Percentiles rank a stretch among this genome's conserved stretches.
Evolutionary conservation across 768 basidiomycete genomes (phyloP).

Genomic region (Mycena crocata): DNA sequence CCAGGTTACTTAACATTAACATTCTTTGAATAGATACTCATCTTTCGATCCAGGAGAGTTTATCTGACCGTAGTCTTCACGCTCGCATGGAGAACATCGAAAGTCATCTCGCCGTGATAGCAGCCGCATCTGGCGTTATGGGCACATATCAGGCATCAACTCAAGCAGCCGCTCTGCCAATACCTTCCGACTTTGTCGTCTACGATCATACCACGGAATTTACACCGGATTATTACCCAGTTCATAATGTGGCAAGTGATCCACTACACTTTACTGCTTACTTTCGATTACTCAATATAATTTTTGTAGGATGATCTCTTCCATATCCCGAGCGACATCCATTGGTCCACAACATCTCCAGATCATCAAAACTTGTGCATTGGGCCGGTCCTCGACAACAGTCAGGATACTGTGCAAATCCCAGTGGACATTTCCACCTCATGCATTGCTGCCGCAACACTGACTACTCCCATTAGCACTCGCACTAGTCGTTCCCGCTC

Average conservation of each 20-base stretch:
- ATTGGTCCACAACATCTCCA: not conserved
- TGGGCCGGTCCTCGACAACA: not conserved
- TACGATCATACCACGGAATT: not conserved
- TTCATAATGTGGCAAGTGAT: not conserved
- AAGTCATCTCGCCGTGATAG: conserved; percentile 1
- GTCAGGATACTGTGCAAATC: not conserved
- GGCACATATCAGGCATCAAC: not conserved
- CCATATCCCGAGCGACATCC: not conserved
- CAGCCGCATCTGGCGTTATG: not conserved
- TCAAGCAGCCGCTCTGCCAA: not conserved
- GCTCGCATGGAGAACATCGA: conserved; percentile 11
- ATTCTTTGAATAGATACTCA: not conserved
- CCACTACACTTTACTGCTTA: not conserved
- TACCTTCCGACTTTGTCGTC: not conserved
- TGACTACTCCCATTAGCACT: not conserved
- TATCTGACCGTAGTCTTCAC: conserved; percentile 2
- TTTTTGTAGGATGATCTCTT: not conserved
- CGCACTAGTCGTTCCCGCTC: not conserved
- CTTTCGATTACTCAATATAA: not conserved
- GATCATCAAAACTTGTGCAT: not conserved
- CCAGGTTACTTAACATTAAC: not conserved
- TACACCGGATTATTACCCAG: not conserved
- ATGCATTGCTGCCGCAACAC: not conserved
- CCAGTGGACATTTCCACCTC: not conserved
- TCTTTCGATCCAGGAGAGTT: not conserved